These are phyloP conservation scores for Candida pseudoglaebosa DNA, from an alignment of 805 yeast genomes.

Conservation along the genomic window DNA sequence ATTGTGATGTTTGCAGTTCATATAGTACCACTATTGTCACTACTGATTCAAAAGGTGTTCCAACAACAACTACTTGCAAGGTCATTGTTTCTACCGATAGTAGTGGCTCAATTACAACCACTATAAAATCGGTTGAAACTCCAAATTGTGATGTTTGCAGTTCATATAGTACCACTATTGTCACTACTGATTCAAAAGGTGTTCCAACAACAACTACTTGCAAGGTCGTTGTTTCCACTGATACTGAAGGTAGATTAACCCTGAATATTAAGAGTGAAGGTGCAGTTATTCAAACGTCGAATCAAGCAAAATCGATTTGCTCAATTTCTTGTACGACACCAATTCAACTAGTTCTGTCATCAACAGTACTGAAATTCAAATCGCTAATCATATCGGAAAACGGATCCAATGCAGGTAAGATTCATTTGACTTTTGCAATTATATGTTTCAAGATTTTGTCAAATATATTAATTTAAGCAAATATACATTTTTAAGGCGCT, in stretches of 20 bases:
- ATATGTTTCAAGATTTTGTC: no score
- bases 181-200: conserved; percentile 14
- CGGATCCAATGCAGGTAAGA: no score
- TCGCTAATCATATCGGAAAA: no score
- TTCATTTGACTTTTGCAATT: no score
- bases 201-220: conserved; percentile 9
- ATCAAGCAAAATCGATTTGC: no score
- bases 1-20: conserved; percentile 9
- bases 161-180: conserved; percentile 12
- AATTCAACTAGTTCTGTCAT: no score
- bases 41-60: conserved; percentile 8
- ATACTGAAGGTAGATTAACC: conserved; percentile 11
- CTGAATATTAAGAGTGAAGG: background rate
- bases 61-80: conserved; percentile 11
- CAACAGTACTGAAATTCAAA: no score
- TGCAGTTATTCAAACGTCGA: background rate
- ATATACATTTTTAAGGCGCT: no score
- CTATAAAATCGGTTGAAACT: conserved; percentile 13
- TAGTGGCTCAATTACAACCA: conserved; percentile 12
- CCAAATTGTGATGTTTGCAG: conserved; percentile 14
- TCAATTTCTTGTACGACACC: no score
- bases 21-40: conserved; percentile 13
- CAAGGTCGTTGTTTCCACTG: conserved; percentile 16
- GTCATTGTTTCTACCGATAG: conserved; percentile 14
- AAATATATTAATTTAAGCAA: no score